Evolutionary conservation across 164 flowering plant species (phyloP).

Genomic region (Dillenia suffruticosa): DNA sequence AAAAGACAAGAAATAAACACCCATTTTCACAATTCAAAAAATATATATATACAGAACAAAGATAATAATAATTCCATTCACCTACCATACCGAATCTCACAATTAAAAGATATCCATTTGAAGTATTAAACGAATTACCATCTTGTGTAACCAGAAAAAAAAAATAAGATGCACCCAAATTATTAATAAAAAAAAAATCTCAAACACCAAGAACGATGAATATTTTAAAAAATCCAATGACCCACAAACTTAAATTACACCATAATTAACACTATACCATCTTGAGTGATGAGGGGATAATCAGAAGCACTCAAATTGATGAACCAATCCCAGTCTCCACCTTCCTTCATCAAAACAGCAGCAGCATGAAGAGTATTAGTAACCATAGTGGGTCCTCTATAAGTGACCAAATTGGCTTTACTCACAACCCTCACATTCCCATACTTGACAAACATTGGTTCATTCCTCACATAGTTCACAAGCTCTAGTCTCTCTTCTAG

Average conservation of each 20-base stretch:
- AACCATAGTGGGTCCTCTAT: conserved; percentile 87
- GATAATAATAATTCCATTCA: too few relatives aligned
- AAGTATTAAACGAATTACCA: too few relatives aligned
- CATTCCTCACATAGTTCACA: conserved; percentile 35
- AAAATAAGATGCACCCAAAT: not conserved
- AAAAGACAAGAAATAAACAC: too few relatives aligned
- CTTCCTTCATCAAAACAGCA: conserved; percentile 64
- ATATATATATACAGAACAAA: too few relatives aligned
- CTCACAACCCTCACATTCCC: conserved; percentile 61
- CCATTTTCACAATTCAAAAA: too few relatives aligned
- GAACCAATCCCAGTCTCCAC: conserved; percentile 87
- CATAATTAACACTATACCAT: conserved; percentile 39
- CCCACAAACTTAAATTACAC: conserved; percentile 1
- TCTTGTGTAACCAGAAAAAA: not conserved
- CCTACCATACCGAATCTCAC: too few relatives aligned
- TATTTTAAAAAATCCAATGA: not conserved
- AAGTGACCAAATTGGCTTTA: conserved; percentile 72
- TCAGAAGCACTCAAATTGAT: conserved; percentile 85
- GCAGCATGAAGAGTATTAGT: conserved; percentile 76
- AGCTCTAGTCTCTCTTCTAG: conserved; percentile 57
- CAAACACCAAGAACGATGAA: too few relatives aligned
- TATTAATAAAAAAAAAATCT: too few relatives aligned
- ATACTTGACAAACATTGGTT: conserved; percentile 34
- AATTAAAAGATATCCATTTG: too few relatives aligned
- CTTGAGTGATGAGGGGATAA: conserved; percentile 88